Evolutionary conservation across 208 protist genomes (phyloP).

Genomic region (Acanthamoeba lenticulata): DNA sequence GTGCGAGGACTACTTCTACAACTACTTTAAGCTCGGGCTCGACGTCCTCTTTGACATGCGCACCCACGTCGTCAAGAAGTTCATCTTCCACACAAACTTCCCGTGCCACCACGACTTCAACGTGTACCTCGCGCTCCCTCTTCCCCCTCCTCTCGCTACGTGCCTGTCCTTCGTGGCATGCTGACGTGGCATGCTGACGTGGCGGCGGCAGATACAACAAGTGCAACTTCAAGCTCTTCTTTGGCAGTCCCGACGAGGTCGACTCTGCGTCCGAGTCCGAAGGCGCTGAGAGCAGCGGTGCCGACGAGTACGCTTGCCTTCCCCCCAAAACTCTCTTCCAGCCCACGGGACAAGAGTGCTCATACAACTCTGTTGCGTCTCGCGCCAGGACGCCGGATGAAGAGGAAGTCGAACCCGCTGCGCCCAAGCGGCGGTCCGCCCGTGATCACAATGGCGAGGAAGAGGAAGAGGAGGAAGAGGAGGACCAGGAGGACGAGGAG

Average conservation of each 20-base stretch:
- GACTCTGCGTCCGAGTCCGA: neutral
- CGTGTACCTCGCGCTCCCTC: conserved; percentile 69
- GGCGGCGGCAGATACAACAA: conserved; percentile 25
- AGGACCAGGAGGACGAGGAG: neutral
- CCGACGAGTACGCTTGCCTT: neutral
- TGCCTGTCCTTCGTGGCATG: neutral
- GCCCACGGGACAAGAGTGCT: neutral
- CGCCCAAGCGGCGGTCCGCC: neutral
- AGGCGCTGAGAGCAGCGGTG: neutral
- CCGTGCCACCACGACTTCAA: conserved; percentile 88
- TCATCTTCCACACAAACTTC: conserved; percentile 90
- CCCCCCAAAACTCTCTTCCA: neutral
- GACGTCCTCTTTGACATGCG: conserved; percentile 87
- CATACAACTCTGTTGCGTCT: too few relatives aligned
- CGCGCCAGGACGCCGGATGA: neutral
- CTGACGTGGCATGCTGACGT: neutral
- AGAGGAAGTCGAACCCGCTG: neutral
- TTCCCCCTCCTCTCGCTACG: neutral
- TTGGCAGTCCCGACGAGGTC: conserved; percentile 44
- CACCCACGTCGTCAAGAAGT: conserved; percentile 86
- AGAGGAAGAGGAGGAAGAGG: neutral
- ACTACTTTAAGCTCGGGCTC: conserved; percentile 88
- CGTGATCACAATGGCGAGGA: neutral
- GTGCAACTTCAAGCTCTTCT: conserved; percentile 67
- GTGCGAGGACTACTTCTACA: conserved; percentile 89